Evolutionary conservation across 2,329 filamentous ascomycete species (phyloP).

Genomic region (Sporothrix pseudoabietina): DNA sequence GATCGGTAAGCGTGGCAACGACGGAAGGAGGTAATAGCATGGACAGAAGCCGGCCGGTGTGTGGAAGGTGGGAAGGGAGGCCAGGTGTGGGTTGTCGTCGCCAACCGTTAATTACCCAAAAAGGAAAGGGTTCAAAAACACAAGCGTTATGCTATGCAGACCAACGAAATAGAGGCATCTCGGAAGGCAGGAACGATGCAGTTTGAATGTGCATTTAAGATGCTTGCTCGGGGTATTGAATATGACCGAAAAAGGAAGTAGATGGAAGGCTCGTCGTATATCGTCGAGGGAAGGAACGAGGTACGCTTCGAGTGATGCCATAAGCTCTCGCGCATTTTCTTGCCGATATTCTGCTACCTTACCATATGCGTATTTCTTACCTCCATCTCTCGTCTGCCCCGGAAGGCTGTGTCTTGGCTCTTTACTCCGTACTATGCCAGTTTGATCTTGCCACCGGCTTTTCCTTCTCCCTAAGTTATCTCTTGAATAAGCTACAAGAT

Average conservation of each 20-base stretch:
- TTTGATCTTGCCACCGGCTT: not conserved
- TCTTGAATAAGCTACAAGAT: not conserved
- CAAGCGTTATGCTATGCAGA: not conserved
- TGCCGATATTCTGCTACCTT: not conserved
- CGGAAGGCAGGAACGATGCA: not conserved
- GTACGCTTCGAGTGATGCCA: not conserved
- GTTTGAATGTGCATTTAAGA: too few species aligned
- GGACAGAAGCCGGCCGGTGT: not conserved
- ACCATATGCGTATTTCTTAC: not conserved
- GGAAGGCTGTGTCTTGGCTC: not conserved
- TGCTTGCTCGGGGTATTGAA: not conserved
- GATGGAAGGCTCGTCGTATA: not conserved
- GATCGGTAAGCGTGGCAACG: not conserved
- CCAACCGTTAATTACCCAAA: not conserved
- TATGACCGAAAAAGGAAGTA: not conserved
- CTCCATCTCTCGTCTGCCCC: not conserved
- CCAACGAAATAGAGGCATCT: not conserved
- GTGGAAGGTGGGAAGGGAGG: not conserved
- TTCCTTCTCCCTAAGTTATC: not conserved
- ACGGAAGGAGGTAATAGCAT: not conserved
- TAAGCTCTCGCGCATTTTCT: constrained; percentile 18
- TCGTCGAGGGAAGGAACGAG: not conserved
- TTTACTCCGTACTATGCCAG: not conserved
- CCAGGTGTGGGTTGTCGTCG: not conserved
- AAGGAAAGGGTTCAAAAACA: not conserved